These are phyloP conservation scores for Candida quercuum DNA, from an alignment of 805 yeast species.

Conservation along the genomic window DNA sequence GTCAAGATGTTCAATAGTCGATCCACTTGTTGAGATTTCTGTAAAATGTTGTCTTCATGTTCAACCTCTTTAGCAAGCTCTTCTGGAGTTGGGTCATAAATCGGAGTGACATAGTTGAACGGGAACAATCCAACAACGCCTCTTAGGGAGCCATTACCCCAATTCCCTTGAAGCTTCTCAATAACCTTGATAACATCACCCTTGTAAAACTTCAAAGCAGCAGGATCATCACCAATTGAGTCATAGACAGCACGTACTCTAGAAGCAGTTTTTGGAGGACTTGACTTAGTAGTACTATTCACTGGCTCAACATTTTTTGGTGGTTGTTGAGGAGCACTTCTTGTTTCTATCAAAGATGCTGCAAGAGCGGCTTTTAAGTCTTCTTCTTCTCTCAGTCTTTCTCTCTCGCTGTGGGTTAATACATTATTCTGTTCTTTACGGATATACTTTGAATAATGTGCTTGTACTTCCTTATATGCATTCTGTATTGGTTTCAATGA, in stretches of 20 bases:
- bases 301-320: no score
- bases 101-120: slow-evolving; percentile 79
- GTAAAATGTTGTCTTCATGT: slow-evolving; percentile 48
- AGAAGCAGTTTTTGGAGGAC: slow-evolving; percentile 32
- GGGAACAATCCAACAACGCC: slow-evolving; percentile 90
- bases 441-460: slow-evolving; percentile 33
- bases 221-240: slow-evolving; percentile 70
- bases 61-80: slow-evolving; percentile 48
- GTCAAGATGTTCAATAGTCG: slow-evolving; percentile 53
- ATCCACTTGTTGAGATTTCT: slow-evolving; percentile 59
- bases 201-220: slow-evolving; percentile 78
- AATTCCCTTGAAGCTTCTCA: slow-evolving; percentile 84
- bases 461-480: slow-evolving; percentile 46
- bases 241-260: slow-evolving; percentile 86
- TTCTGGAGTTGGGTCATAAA: slow-evolving; percentile 57
- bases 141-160: slow-evolving; percentile 89
- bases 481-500: slow-evolving; percentile 66
- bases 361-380: slow-evolving; percentile 69
- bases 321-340: no score
- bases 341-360: no score
- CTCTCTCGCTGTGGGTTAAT: slow-evolving; percentile 44
- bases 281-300: no score
- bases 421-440: no score
- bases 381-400: slow-evolving; percentile 75
- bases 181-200: slow-evolving; percentile 87